These are phyloP conservation scores for Colletotrichum camelliae DNA, from an alignment of 2,329 filamentous ascomycete species.

Conservation along the genomic window DNA sequence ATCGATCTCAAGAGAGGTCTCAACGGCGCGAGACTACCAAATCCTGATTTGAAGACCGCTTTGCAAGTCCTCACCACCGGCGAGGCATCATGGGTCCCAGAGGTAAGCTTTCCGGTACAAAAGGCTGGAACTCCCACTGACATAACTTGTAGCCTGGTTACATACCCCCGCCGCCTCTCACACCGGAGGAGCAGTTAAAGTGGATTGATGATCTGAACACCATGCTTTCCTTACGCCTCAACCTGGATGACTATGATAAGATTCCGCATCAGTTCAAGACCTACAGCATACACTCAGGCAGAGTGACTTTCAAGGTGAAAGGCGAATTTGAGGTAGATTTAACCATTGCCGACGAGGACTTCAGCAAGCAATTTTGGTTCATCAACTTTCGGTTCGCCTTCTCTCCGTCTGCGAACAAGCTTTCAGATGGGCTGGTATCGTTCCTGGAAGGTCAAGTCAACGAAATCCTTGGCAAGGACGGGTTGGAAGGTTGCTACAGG, in stretches of 20 bases:
- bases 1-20: conserved; percentile 77
- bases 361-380: conserved; percentile 87
- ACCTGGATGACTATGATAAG: conserved; percentile 79
- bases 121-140: background rate
- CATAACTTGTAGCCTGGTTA: conserved; percentile 67
- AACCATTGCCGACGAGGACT: conserved; percentile 86
- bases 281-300: conserved; percentile 82
- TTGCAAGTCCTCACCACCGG: conserved; percentile 83
- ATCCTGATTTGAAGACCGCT: conserved; percentile 90
- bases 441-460: conserved; percentile 78
- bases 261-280: conserved; percentile 77
- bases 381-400: conserved; percentile 90
- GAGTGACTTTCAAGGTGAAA: conserved; percentile 84
- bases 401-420: conserved; percentile 64
- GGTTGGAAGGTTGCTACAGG: conserved; percentile 81
- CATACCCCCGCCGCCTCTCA: conserved; percentile 74
- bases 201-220: conserved; percentile 85
- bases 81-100: conserved; percentile 78
- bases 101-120: conserved; percentile 56
- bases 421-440: conserved; percentile 68
- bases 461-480: conserved; percentile 69
- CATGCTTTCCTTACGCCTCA: conserved; percentile 80
- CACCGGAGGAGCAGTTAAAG: conserved; percentile 73
- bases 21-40: conserved; percentile 76
- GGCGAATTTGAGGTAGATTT: conserved; percentile 93